These are phyloP conservation scores for Capsicum rhomboideum DNA, from an alignment of 257 asterid genomes.

Conservation along the genomic window DNA sequence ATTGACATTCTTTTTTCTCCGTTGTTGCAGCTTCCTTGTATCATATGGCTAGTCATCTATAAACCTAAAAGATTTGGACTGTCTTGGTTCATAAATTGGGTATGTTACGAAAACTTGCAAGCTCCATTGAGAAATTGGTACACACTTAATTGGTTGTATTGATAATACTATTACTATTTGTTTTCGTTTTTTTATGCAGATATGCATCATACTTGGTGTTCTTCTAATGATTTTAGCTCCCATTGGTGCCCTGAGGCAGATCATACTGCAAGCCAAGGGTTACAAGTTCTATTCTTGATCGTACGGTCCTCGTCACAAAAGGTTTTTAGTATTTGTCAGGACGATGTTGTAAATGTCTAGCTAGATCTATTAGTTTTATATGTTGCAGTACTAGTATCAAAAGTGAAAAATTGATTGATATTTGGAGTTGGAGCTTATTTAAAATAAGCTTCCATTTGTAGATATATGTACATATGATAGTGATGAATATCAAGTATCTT, in stretches of 20 bases:
- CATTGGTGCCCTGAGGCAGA: conserved; percentile 41
- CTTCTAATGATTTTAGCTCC: conserved; percentile 38
- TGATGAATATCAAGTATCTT: background rate
- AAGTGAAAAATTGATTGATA: background rate
- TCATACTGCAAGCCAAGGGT: conserved; percentile 25
- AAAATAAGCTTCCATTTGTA: conserved; percentile 15
- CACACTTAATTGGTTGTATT: background rate
- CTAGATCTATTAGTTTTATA: background rate
- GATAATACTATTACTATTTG: too few species aligned
- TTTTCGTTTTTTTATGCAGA: conserved; percentile 10
- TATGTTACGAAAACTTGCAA: background rate
- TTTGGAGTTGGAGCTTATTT: conserved; percentile 2
- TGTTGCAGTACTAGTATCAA: background rate
- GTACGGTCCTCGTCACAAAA: background rate
- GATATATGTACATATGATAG: too few species aligned
- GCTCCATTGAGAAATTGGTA: background rate
- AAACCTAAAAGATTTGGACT: conserved; percentile 38
- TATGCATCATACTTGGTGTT: conserved; percentile 41
- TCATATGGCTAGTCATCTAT: conserved; percentile 43
- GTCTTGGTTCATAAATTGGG: conserved; percentile 47
- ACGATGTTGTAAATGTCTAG: background rate
- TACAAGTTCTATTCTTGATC: conserved; percentile 41
- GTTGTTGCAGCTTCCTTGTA: conserved; percentile 43
- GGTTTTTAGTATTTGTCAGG: background rate
- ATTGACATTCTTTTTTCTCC: background rate